Conservation (phyloP, 1,284 basidiomycete genomes). For the Tilletia setariae region DNA sequence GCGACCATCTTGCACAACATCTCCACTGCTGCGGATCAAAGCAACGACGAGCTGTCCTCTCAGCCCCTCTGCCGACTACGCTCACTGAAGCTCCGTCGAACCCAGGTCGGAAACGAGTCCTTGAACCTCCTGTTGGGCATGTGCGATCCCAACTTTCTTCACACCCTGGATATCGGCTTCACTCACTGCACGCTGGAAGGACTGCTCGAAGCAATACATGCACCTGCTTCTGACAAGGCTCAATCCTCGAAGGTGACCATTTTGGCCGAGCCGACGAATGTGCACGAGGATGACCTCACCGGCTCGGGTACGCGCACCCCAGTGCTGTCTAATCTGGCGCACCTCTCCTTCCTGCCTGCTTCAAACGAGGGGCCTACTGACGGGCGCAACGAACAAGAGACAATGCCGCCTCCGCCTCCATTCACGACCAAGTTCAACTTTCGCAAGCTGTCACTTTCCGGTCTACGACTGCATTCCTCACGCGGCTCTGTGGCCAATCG, state of each 20-base stretch:
- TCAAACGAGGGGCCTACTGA: no score
- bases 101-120: not conserved
- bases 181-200: conserved; percentile 5
- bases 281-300: not conserved
- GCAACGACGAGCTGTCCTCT: not conserved
- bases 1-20: not conserved
- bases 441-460: not conserved
- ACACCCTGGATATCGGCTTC: conserved; percentile 5
- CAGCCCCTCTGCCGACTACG: not conserved
- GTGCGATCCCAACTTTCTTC: not conserved
- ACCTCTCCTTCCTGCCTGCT: no score
- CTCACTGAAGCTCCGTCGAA: conserved; percentile 6
- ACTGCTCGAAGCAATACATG: conserved; percentile 4
- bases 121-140: conserved; percentile 1
- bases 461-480: not conserved
- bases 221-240: not conserved
- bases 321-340: no score
- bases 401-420: no score
- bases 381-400: no score
- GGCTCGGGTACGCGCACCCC: not conserved
- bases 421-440: not conserved
- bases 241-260: not conserved
- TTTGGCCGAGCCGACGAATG: not conserved
- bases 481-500: not conserved
- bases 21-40: not conserved